These are phyloP conservation scores for Hymenoscyphus fraxineus DNA, from an alignment of 2,329 filamentous ascomycete species.

Conservation along the genomic window DNA sequence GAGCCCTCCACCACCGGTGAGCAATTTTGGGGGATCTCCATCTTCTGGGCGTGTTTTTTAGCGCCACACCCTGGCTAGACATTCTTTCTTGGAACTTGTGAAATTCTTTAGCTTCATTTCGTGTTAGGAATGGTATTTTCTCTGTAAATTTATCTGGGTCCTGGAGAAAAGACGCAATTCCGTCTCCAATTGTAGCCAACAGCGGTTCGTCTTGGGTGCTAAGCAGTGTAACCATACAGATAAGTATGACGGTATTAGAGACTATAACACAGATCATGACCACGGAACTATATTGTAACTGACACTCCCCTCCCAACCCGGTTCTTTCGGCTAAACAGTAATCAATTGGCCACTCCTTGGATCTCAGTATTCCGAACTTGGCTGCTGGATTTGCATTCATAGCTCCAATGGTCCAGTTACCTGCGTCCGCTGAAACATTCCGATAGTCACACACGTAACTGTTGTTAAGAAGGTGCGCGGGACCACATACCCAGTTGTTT, in stretches of 20 bases:
- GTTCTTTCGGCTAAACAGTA: conserved; percentile 21
- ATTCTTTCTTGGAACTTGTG: no score
- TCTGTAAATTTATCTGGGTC: no score
- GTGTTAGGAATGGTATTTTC: no score
- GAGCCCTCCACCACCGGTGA: no score
- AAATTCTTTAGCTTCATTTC: no score
- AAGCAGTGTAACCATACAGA: conserved; percentile 13
- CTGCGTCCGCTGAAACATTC: conserved; percentile 9
- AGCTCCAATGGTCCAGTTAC: conserved; percentile 16
- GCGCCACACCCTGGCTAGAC: no score
- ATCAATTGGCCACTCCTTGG: conserved; percentile 20
- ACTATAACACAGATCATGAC: conserved; percentile 21
- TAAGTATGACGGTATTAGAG: conserved; percentile 18
- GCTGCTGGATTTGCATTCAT: no score
- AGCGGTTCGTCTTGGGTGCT: conserved; percentile 15
- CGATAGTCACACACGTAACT: background rate
- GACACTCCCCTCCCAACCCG: conserved; percentile 15
- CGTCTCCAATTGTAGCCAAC: conserved; percentile 37
- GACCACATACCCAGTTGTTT: no score
- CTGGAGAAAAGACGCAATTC: conserved; percentile 35
- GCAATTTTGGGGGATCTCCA: no score
- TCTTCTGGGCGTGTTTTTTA: no score
- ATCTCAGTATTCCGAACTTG: background rate
- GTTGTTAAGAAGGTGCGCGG: no score
- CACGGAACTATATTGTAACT: conserved; percentile 22